Conservation (phyloP, 2,329 filamentous ascomycete species). For the Myriosclerotinia curreyana region DNA sequence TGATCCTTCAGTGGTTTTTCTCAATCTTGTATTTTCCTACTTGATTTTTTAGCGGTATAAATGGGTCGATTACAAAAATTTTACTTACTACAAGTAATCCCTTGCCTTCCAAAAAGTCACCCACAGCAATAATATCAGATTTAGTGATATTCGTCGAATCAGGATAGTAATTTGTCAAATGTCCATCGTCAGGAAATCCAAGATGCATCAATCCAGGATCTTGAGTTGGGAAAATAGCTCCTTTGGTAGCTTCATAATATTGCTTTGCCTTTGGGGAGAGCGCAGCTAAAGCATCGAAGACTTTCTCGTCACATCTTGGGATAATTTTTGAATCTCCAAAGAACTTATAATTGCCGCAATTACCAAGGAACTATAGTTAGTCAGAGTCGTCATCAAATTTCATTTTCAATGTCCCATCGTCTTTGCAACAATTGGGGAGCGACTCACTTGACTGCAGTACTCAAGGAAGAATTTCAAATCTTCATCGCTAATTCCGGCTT, state of each 20-base stretch:
- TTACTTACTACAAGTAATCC: constrained; percentile 55
- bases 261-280: constrained; percentile 57
- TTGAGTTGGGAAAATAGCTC: constrained; percentile 68
- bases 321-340: constrained; percentile 85
- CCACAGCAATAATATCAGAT: constrained; percentile 68
- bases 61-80: not conserved
- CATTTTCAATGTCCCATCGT: not conserved
- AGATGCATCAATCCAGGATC: constrained; percentile 67
- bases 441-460: constrained; percentile 56
- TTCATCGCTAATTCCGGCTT: constrained; percentile 61
- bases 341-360: constrained; percentile 79
- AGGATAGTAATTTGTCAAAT: constrained; percentile 81
- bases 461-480: constrained; percentile 69
- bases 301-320: constrained; percentile 63
- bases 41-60: not conserved
- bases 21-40: constrained; percentile 71
- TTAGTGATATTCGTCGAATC: constrained; percentile 71
- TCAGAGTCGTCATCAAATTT: not conserved
- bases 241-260: constrained; percentile 65
- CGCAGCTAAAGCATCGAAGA: constrained; percentile 62
- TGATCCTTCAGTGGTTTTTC: constrained; percentile 60
- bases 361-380: constrained; percentile 63
- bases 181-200: constrained; percentile 70
- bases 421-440: too few relatives aligned
- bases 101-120: constrained; percentile 70